Base-by-base conservation (phyloP, 768 basidiomycete genomes). In the Neoboletus magnificus region DNA sequence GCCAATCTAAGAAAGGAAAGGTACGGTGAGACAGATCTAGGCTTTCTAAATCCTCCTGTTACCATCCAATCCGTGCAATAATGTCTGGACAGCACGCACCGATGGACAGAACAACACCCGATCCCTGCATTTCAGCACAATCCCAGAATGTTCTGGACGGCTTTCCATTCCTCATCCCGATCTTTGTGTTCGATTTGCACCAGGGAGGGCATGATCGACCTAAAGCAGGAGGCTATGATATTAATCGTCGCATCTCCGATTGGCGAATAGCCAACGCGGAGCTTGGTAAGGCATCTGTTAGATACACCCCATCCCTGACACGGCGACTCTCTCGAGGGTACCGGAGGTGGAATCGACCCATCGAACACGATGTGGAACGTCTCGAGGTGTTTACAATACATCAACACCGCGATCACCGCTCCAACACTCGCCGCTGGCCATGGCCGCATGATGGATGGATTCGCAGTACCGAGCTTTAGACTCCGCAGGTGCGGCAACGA, bases 321-420 rank as follows among this genome's bases (percentile, higher is more conserved):
- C 16, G 1, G 37, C 22, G 5, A 1, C 25, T 30, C 44, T 33
- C 39, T 23, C 18, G 20, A 12, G 0, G 16, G 32, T 5, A 2
- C 25, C 9, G 45, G 50, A 0, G 54, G 53, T 4, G 45, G 33
- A 37, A 60, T 36, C 18, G 46, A 37, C 20, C 53, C 66, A 22
- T 67, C 58, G 32, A 67, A 68, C 27, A 54, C 46, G 44, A 67
- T 50, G 20, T 54, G 54, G 25, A 67, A 33, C 39, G 52, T 50
- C 48, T 60, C 54, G 30, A 67, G 57, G 8, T 32, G 22, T 32
- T 29, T 8, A 33, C 66, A 67, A 12, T 27, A 8, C 4, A 13
- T 40, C 46, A 67, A 27, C n/a, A 67, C 37, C 5, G 55, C 50
- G 18, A 65, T 25, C 23, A 62, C 52, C 4, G 61, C 63, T 4